Evolutionary conservation across 2,329 filamentous ascomycete genomes (phyloP).

Genomic region (Pyricularia pennisetigena): DNA sequence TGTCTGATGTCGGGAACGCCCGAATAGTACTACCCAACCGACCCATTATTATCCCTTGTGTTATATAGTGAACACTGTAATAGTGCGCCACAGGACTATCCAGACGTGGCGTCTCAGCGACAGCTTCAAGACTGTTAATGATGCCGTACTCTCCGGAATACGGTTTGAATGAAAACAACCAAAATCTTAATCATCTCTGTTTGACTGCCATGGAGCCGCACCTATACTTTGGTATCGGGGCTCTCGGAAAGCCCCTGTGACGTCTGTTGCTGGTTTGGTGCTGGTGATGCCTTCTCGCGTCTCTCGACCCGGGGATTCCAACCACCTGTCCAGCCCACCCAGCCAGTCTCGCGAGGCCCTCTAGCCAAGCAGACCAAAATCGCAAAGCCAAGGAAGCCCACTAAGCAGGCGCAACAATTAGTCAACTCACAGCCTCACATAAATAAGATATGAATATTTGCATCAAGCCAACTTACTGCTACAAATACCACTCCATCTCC

Average conservation of each 20-base stretch:
- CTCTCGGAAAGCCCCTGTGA: background rate
- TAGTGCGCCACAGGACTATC: background rate
- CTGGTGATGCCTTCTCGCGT: background rate
- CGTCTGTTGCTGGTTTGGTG: background rate
- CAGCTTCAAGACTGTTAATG: background rate
- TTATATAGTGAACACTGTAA: background rate
- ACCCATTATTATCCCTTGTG: background rate
- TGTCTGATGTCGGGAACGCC: background rate
- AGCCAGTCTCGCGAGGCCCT: conserved; percentile 28
- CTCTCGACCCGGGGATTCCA: conserved; percentile 16
- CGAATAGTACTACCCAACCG: background rate
- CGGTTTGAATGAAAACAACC: background rate
- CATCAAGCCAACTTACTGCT: conserved; percentile 20
- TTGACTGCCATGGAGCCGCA: background rate
- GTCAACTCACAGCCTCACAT: background rate
- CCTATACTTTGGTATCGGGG: background rate
- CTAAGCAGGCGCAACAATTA: conserved; percentile 7
- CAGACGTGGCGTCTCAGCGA: background rate
- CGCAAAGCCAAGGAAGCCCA: conserved; percentile 26
- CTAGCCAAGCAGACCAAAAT: conserved; percentile 23
- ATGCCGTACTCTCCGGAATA: background rate
- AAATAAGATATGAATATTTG: background rate
- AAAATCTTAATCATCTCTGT: background rate
- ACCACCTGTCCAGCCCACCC: conserved; percentile 32
- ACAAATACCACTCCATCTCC: conserved; percentile 34